Conservation (phyloP, 1,284 basidiomycete species). For the Anthracocystis setariae region DNA sequence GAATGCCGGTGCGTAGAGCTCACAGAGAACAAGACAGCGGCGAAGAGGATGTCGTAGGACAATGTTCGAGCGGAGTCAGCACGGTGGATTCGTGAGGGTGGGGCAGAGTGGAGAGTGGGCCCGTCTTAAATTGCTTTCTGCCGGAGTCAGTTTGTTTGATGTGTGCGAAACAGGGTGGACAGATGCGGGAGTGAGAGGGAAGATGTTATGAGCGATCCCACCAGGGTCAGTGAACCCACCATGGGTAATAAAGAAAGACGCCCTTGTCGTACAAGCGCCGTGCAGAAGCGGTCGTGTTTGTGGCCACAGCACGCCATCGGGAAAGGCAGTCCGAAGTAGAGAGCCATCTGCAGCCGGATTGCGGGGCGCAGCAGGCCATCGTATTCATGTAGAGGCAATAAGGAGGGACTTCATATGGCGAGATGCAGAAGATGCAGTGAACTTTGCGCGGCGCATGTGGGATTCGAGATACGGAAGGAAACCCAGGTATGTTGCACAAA, state of each 20-base stretch:
- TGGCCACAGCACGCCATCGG: conserved; percentile 13
- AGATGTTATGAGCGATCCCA: conserved; percentile 6
- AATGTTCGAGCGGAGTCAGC: not conserved
- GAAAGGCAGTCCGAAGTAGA: not conserved
- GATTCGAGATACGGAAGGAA: conserved; percentile 8
- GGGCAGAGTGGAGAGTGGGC: conserved; percentile 11
- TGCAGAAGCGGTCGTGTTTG: conserved; percentile 9
- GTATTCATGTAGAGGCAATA: conserved; percentile 1
- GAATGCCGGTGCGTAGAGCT: not conserved
- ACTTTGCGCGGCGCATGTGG: conserved; percentile 8
- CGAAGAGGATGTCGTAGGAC: not conserved
- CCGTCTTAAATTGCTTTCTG: conserved; percentile 1
- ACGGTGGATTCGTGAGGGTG: conserved; percentile 6
- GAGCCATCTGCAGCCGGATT: conserved; percentile 2
- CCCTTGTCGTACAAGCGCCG: not conserved
- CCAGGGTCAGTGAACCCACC: conserved; percentile 26
- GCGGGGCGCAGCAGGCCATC: conserved; percentile 1
- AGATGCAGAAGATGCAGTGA: conserved; percentile 2
- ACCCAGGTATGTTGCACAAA: not conserved
- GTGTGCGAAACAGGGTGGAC: too few species aligned
- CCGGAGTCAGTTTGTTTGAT: too few species aligned
- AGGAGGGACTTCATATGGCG: conserved; percentile 22
- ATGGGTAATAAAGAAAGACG: not conserved
- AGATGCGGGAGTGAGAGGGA: not conserved
- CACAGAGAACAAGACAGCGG: not conserved